Evolutionary conservation across 2,329 filamentous ascomycete species (phyloP).

Genomic region (Colletotrichum camelliae): DNA sequence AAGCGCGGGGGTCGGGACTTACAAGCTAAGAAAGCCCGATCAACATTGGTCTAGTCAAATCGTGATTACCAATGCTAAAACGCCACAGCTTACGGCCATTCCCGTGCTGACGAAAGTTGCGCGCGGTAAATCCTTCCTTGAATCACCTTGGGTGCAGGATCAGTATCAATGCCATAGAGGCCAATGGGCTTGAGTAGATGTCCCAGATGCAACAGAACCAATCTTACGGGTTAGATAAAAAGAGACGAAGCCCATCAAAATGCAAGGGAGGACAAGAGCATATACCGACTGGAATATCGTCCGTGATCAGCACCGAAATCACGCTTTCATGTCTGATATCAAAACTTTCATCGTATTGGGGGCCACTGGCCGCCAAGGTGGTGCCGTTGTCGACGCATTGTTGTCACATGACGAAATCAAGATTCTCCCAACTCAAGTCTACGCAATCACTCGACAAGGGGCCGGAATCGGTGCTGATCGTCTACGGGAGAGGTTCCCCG

Average conservation of each 20-base stretch:
- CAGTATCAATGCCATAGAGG: not conserved
- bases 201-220: not conserved
- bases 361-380: constrained; percentile 35
- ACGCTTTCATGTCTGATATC: not conserved
- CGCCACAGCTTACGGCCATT: not conserved
- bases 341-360: constrained; percentile 28
- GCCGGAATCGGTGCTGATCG: not conserved
- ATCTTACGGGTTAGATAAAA: not conserved
- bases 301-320: not conserved
- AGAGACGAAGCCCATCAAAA: not conserved
- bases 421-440: constrained; percentile 41
- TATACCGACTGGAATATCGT: not conserved
- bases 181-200: not conserved
- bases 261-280: not conserved
- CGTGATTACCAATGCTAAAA: not conserved
- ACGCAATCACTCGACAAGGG: constrained; percentile 55
- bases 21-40: not conserved
- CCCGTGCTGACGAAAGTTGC: not conserved
- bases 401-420: constrained; percentile 36
- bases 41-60: not conserved
- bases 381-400: constrained; percentile 31
- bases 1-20: not conserved
- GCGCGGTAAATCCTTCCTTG: not conserved
- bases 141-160: not conserved
- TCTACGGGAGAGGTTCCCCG: not conserved